Conservation (phyloP, 2,329 filamentous ascomycete species). For the Ceratocystis destructans region DNA sequence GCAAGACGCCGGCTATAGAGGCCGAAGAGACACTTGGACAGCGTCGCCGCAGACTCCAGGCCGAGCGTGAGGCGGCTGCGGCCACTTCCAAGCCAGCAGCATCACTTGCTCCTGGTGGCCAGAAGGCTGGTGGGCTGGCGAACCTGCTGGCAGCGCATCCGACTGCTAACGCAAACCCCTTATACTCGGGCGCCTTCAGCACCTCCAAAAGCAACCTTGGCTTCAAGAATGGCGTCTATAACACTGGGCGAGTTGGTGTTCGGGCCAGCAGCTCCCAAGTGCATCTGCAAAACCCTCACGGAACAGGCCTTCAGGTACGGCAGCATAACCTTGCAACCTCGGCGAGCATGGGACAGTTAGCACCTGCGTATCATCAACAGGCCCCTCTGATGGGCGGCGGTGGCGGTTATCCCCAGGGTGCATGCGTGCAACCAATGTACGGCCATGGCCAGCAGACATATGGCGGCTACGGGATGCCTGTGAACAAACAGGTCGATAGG, state of each 20-base stretch:
- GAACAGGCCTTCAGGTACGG: neutral
- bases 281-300: slow-evolving; percentile 1
- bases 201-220: slow-evolving; percentile 29
- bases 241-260: slow-evolving; percentile 35
- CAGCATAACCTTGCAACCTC: slow-evolving; percentile 25
- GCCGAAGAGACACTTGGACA: slow-evolving; percentile 71
- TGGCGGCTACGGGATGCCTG: slow-evolving; percentile 17
- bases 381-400: neutral
- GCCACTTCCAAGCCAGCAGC: slow-evolving; percentile 35
- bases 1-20: slow-evolving; percentile 28
- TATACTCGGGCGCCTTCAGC: slow-evolving; percentile 22
- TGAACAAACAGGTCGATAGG: slow-evolving; percentile 23
- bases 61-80: slow-evolving; percentile 50
- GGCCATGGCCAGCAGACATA: slow-evolving; percentile 10
- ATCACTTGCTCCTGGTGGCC: slow-evolving; percentile 18
- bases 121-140: slow-evolving; percentile 39
- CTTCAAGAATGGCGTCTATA: slow-evolving; percentile 40
- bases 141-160: slow-evolving; percentile 40
- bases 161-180: slow-evolving; percentile 23
- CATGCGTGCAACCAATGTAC: slow-evolving; percentile 20
- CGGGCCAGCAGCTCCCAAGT: slow-evolving; percentile 17
- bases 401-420: neutral
- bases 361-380: neutral
- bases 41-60: slow-evolving; percentile 58
- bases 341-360: slow-evolving; percentile 14